Base-by-base conservation (phyloP, 148 eudicot genomes). In the Rheum nobile region DNA sequence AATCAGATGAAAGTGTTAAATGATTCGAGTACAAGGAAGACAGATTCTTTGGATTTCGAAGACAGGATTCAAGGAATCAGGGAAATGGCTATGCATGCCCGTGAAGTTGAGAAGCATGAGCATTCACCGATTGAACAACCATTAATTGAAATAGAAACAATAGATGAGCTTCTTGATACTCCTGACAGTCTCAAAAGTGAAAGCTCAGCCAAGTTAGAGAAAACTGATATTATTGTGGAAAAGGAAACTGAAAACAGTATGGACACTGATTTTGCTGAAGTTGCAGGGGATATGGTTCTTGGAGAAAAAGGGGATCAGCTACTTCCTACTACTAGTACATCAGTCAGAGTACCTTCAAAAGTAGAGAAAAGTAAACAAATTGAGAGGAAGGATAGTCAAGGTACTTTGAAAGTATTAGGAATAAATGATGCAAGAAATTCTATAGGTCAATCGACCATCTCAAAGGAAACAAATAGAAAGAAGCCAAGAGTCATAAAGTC, bases 61-160 rank as follows among this genome's bases (percentile, higher is more conserved):
- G 65, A 52, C 26, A 85, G 81, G 84, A 74, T 84, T 71, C 75
- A 42, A 79, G 86, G 77, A 73, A 84, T 80, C 52, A 78, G 77
- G 80, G 77, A 68, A 50, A 89, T 91, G 97, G 98, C 95, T 14
- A 89, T 85, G 84, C 85, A 74, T 63, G 92, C 95, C 34, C 84
- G 95, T 46, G 86, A 86, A 77, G 74, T 78, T 81, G 96, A 93
- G 82, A 82, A 61, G 42, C 72, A 73, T 43, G 83, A 84, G 75
- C 28, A 34, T 38, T 72, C 80, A 52, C 16, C 42, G 34, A 79
- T 71, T 72, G 75, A 79, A 59, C 21, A 75, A 75, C 57, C 76
- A 21, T 17, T 41, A 12, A 44, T 63, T 68, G 72, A 71, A 61
- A 75, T 67, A 71, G 78, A 78, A 43, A 14, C 31, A 63, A 22